Base-by-base conservation (phyloP, 129 eudicot genomes). In the Cynara cardunculus region DNA sequence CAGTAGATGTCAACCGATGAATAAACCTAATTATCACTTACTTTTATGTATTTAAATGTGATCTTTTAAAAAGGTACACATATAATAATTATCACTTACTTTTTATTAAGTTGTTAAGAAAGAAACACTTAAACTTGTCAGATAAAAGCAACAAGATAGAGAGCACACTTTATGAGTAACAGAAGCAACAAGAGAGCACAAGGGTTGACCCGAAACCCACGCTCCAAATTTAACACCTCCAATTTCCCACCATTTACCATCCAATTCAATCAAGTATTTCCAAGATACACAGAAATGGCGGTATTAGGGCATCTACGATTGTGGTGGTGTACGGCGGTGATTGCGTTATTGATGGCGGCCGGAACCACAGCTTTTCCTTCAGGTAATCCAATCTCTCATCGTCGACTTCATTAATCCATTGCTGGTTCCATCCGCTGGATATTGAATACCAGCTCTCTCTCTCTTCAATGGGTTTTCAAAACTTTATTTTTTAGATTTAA, bases 321-420 rank as follows among this genome's bases (percentile, higher is more conserved):
- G 26, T 80, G 87, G 78, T 73, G 79, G 72, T 79, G 70, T 85
- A 79, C 71, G 77, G 82, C 65, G 83, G 85, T 87, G 74, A 65
- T 89, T 18, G 87, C 83, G 69, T 80, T 87, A 32, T 53, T 77
- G 11, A 3, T 85, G 18, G 11, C 68, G 3, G 88, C 85, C 65
- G 82, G 75, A 8, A 71, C 22, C 83, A 77, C 89, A 32, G 53
- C 22, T 76, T 73, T 72, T 16, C 62, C 75, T 76, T 80, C 84
- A 34, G 93, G 93, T 87, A 84, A 49, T 79, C 31, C 61, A 10
- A 41, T 70, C 30, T 34, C 7, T 41, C 35, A 3, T 69, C 49
- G 16, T 18, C 28, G 6, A 16, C 12, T 59, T 71, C 13, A 21
- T 39, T 35, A 25, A 22, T 13, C 34, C 25, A 8, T 19, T 37